Evolutionary conservation across 140 eudicot genomes (phyloP), one percentile per base, ranked within the genome.

Genomic region (Senecio squalidus): DNA sequence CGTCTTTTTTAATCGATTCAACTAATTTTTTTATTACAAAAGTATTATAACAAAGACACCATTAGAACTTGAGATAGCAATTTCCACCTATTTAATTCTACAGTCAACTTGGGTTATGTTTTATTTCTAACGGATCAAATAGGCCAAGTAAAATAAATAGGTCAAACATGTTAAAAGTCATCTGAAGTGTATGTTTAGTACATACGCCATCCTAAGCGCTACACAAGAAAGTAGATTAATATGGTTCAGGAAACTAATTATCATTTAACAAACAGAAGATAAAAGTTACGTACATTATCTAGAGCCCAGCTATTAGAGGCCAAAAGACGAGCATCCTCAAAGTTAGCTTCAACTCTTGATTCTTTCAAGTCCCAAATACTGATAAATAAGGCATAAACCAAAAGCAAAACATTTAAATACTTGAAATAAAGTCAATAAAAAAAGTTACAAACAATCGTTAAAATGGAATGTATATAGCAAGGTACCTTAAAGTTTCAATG

Each of bases 331-430:
- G 98, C 96, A 69, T 84, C 86, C 64, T 73, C 82, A 14, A 92
- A 84, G 62, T 78, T 85, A 31, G 78, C 98, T 69, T 79, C 95
- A 57, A 57, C 60, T 56, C 60, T 76, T 11, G 76, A 75, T 30
- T 80, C 86, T 58, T 76, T 78, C 88, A 88, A 81, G 61, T 92
- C 95, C 98, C 96, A 92, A 60, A 92, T 76, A 65, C 97, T 85
- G 52, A 48, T 55, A 58, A 11, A 7, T 30, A 9, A 54, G 1
- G 34, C 9, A 33, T 14, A 45, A 54, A 54, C 20, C 34, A 34
- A 11, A 10, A 55, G 1, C n/a, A 46, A 60, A 18, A 31, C 18
- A 53, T 26, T n/a, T n/a, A n/a, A 36, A 9, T 9, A 36, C 15
- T 36, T n/a, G 41, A 36, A n/a, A 3, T 36, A 36, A 36, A 36